Percentiles rank a stretch among this genome's conserved stretches.
These are phyloP conservation scores for Colletotrichum lupini DNA, from an alignment of 2,329 filamentous ascomycete genomes.

Conservation along the genomic window DNA sequence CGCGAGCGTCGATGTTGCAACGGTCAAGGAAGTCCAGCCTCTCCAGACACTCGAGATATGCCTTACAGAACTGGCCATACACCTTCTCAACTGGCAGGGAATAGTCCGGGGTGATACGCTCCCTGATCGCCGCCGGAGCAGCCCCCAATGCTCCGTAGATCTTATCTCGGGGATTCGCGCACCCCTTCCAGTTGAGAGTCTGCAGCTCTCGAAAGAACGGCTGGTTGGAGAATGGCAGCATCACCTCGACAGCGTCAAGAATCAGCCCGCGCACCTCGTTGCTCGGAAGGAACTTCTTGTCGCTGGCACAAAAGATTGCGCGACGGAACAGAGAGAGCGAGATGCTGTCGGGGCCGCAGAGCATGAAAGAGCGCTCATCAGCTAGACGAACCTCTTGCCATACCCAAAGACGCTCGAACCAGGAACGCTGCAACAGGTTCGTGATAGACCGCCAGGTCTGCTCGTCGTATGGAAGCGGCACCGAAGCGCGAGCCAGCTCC, in stretches of 20 bases:
- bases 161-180: background rate
- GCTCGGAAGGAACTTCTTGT: background rate
- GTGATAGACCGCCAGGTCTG: background rate
- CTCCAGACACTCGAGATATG: background rate
- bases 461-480: background rate
- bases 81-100: background rate
- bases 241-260: background rate
- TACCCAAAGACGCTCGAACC: conserved; percentile 1
- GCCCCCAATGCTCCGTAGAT: background rate
- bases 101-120: background rate
- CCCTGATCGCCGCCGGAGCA: background rate
- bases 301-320: background rate
- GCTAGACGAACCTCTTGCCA: conserved; percentile 1
- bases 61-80: background rate
- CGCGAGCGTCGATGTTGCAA: background rate
- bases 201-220: background rate
- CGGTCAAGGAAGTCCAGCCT: background rate
- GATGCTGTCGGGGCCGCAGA: background rate
- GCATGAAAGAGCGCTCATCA: background rate
- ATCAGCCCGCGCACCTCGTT: background rate
- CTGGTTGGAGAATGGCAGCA: conserved; percentile 1
- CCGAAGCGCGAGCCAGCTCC: background rate
- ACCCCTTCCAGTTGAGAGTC: conserved; percentile 1
- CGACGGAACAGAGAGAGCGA: background rate
- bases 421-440: background rate